A percentile compares a stretch with the other conserved stretches of the same genome.
Conservation (phyloP, 805 yeast species). For the Ascoidea tarda region DNA sequence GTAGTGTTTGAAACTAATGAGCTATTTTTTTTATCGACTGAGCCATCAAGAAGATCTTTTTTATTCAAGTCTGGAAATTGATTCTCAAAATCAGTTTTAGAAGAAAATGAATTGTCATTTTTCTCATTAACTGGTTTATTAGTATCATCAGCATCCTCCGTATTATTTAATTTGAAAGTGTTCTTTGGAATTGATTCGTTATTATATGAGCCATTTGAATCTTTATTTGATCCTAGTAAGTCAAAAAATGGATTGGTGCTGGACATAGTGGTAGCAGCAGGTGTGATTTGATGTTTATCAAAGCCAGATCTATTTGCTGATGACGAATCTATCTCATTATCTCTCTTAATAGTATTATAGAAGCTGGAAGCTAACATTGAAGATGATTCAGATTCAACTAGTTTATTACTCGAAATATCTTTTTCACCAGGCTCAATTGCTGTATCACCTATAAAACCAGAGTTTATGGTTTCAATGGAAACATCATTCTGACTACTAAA, state of each 20-base stretch:
- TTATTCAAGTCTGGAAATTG: slow-evolving; percentile 2
- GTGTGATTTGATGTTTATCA: too few species aligned
- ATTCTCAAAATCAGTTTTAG: slow-evolving; percentile 9
- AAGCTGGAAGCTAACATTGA: too few species aligned
- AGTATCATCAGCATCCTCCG: not conserved
- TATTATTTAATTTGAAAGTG: too few species aligned
- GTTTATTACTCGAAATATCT: too few species aligned
- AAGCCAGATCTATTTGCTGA: too few species aligned
- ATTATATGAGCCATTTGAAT: too few species aligned
- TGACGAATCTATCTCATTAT: not conserved
- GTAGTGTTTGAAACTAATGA: not conserved
- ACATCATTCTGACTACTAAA: slow-evolving; percentile 24
- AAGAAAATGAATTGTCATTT: slow-evolving; percentile 4
- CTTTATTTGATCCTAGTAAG: not conserved
- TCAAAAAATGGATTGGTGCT: not conserved
- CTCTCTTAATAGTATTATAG: too few species aligned
- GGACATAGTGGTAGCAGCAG: not conserved
- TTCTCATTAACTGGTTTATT: not conserved
- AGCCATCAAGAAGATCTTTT: not conserved
- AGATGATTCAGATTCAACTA: too few species aligned
- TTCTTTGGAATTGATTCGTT: not conserved
- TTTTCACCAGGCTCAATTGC: too few species aligned
- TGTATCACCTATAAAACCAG: too few species aligned
- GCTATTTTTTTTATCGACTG: not conserved
- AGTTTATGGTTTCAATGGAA: slow-evolving; percentile 15